Percentiles rank a stretch among this genome's conserved stretches.
These are phyloP conservation scores for Aureobasidium sp. DNA, from an alignment of 2,329 filamentous ascomycete species.

Conservation along the genomic window DNA sequence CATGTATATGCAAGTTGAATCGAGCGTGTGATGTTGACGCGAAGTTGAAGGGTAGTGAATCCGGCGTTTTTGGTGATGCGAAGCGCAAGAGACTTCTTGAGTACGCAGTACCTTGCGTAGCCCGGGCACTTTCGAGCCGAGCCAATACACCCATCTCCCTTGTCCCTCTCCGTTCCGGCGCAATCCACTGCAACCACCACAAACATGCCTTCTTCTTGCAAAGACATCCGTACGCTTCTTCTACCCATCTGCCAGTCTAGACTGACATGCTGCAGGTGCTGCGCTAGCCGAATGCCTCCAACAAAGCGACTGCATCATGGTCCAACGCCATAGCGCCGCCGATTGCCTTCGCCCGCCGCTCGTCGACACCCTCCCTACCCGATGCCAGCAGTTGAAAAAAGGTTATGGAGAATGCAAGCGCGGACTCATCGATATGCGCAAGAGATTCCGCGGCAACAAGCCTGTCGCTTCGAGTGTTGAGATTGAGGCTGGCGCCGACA, in stretches of 20 bases:
- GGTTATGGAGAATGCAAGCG: slow-evolving; percentile 93
- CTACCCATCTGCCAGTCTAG: background rate
- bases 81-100: too few species aligned
- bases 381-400: slow-evolving; percentile 88
- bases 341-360: slow-evolving; percentile 84
- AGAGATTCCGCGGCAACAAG: slow-evolving; percentile 90
- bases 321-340: slow-evolving; percentile 73
- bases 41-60: too few species aligned
- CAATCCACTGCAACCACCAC: background rate
- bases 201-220: slow-evolving; percentile 85
- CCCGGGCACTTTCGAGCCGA: too few species aligned
- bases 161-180: background rate
- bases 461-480: slow-evolving; percentile 64
- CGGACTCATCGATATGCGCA: slow-evolving; percentile 97
- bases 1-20: too few species aligned
- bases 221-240: slow-evolving; percentile 72
- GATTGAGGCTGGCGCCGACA: slow-evolving; percentile 42
- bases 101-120: too few species aligned
- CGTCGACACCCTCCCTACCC: slow-evolving; percentile 68
- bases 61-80: too few species aligned
- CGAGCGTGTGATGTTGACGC: too few species aligned
- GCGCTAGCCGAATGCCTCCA: slow-evolving; percentile 92
- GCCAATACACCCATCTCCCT: background rate
- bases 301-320: slow-evolving; percentile 91
- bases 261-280: slow-evolving; percentile 50